These are phyloP conservation scores for Xerophyta viscosa DNA, from an alignment of 106 monocot genomes.

Conservation along the genomic window DNA sequence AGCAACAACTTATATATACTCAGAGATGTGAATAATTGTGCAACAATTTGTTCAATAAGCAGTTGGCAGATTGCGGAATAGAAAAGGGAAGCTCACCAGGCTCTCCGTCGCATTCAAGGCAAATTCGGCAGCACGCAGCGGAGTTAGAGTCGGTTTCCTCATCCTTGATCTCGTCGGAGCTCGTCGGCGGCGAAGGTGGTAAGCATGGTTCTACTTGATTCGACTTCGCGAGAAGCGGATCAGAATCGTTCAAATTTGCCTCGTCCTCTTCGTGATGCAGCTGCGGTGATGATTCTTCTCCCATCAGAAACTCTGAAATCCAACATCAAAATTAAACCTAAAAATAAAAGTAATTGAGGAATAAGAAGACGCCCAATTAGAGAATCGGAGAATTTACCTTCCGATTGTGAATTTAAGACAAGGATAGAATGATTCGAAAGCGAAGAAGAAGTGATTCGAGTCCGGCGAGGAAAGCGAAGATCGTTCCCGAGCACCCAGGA, in stretches of 20 bases:
- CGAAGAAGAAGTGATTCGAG: too few species aligned
- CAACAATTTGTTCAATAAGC: background rate
- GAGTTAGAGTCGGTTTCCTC: conserved; percentile 59
- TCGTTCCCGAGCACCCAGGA: too few species aligned
- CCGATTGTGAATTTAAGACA: too few species aligned
- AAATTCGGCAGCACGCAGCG: conserved; percentile 73
- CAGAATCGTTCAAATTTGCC: conserved; percentile 34
- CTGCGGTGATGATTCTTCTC: background rate
- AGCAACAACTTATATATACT: background rate
- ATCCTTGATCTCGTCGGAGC: conserved; percentile 37
- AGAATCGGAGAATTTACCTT: too few species aligned
- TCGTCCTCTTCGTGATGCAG: conserved; percentile 9
- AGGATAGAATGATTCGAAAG: too few species aligned
- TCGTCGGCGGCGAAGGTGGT: conserved; percentile 2
- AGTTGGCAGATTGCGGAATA: background rate
- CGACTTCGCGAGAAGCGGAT: conserved; percentile 45
- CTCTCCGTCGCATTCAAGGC: conserved; percentile 68
- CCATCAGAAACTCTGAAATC: background rate
- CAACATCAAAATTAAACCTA: too few species aligned
- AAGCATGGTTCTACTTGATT: background rate
- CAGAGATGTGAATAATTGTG: too few species aligned
- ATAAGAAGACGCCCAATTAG: too few species aligned
- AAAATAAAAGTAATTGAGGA: too few species aligned
- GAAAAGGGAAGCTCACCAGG: conserved; percentile 20
- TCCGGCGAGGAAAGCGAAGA: too few species aligned